These are phyloP conservation scores for Erigeron philadelphicus DNA, from an alignment of 140 eudicot genomes.

Conservation along the genomic window DNA sequence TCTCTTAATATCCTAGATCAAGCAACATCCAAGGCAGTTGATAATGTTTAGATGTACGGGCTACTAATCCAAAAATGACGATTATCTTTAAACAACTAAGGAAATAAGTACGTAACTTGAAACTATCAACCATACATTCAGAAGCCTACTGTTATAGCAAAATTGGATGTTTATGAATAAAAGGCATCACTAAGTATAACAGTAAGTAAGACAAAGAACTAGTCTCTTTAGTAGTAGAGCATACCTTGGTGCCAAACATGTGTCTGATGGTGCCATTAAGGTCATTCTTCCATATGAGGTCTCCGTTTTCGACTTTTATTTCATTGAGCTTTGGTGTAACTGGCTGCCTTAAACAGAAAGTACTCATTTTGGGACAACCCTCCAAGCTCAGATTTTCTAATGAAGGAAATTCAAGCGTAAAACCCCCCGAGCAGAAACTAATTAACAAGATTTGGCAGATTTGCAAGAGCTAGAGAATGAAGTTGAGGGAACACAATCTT, in stretches of 20 bases:
- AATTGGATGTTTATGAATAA: neutral
- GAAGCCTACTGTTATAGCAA: neutral
- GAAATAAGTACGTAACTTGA: neutral
- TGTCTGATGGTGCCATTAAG: slow-evolving; percentile 28
- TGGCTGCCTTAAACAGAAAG: slow-evolving; percentile 16
- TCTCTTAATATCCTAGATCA: neutral
- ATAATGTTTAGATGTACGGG: neutral
- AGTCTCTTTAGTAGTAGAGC: neutral
- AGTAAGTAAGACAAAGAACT: neutral
- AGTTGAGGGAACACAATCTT: slow-evolving; percentile 27
- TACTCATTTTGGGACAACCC: slow-evolving; percentile 25
- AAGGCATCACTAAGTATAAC: slow-evolving; percentile 1
- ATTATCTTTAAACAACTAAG: neutral
- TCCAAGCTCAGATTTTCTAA: slow-evolving; percentile 29
- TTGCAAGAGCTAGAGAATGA: slow-evolving; percentile 22
- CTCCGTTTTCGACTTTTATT: slow-evolving; percentile 15
- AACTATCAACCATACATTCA: neutral
- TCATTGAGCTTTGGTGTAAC: slow-evolving; percentile 28
- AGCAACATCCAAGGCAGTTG: neutral
- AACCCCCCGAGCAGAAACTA: slow-evolving; percentile 22
- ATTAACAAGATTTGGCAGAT: slow-evolving; percentile 24
- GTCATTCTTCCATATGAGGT: slow-evolving; percentile 22
- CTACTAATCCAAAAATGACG: neutral
- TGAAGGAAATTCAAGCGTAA: slow-evolving; percentile 22
- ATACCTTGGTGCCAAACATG: slow-evolving; percentile 20